Percentiles rank a stretch among this genome's conserved stretches.
Conservation (phyloP, 1,284 basidiomycete species). For the Schizopora paradoxa region DNA sequence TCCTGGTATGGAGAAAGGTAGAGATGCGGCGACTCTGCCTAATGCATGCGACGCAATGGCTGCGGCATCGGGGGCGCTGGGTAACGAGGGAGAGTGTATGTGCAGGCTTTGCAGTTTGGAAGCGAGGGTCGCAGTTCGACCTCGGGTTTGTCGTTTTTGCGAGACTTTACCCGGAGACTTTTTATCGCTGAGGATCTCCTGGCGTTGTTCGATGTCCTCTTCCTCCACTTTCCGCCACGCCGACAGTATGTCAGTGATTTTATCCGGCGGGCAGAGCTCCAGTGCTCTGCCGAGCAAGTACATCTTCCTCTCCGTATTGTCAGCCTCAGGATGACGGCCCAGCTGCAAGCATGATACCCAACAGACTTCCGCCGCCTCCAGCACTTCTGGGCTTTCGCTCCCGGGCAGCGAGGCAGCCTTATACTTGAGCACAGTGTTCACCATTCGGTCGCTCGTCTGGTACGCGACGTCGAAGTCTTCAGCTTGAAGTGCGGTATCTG, state of each 20-base stretch:
- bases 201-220: constrained; percentile 51
- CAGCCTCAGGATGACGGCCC: constrained; percentile 73
- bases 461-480: constrained; percentile 75
- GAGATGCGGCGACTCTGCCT: constrained; percentile 70
- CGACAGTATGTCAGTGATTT: constrained; percentile 65
- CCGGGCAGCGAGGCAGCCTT: constrained; percentile 32
- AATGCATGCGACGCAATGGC: constrained; percentile 70
- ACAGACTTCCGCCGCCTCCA: constrained; percentile 71
- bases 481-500: constrained; percentile 73
- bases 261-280: constrained; percentile 81
- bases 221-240: constrained; percentile 68
- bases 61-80: constrained; percentile 65
- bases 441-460: constrained; percentile 69
- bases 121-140: constrained; percentile 42
- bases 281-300: constrained; percentile 76
- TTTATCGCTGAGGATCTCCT: constrained; percentile 32
- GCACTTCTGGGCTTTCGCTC: constrained; percentile 40
- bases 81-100: constrained; percentile 57
- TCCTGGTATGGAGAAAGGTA: constrained; percentile 56
- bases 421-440: constrained; percentile 51
- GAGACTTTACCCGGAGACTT: constrained; percentile 26
- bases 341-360: constrained; percentile 87
- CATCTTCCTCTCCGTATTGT: constrained; percentile 62
- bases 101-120: constrained; percentile 56
- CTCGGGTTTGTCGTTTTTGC: constrained; percentile 19